Evolutionary conservation across 768 basidiomycete genomes (phyloP).

Genomic region (Astraeus odoratus): DNA sequence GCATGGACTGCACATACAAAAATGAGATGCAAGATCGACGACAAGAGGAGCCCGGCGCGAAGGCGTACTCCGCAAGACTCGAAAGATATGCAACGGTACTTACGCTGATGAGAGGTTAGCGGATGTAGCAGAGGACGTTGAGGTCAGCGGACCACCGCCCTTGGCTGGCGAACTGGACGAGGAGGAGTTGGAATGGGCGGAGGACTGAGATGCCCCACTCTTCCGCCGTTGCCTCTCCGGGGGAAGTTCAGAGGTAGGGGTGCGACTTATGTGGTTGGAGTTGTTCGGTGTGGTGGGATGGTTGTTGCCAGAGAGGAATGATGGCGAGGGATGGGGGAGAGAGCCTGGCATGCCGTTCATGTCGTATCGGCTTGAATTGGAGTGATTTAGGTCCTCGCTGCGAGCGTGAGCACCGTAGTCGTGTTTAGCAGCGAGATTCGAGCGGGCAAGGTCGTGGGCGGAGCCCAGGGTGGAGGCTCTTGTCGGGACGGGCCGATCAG

Average conservation of each 20-base stretch:
- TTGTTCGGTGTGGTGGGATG: no score
- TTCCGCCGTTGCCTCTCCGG: conserved; percentile 40
- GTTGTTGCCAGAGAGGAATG: conserved; percentile 48
- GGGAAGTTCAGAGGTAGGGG: conserved; percentile 49
- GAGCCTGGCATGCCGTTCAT: conserved; percentile 8
- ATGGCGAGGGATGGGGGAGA: conserved; percentile 39
- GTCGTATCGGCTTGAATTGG: conserved; percentile 10
- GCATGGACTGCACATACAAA: conserved; percentile 45
- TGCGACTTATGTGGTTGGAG: conserved; percentile 44
- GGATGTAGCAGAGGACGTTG: conserved; percentile 44
- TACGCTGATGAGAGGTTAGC: conserved; percentile 53
- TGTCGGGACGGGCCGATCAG: conserved; percentile 52
- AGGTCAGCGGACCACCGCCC: conserved; percentile 22
- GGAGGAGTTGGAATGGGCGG: conserved; percentile 50
- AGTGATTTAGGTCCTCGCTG: conserved; percentile 66
- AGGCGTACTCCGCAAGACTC: conserved; percentile 10
- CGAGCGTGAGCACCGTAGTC: conserved; percentile 43
- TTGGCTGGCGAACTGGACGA: conserved; percentile 32
- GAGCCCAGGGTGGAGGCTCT: conserved; percentile 60
- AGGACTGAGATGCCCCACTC: conserved; percentile 45
- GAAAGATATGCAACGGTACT: conserved; percentile 25
- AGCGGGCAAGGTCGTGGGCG: conserved; percentile 47
- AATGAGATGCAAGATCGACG: conserved; percentile 9
- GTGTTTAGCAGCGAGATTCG: conserved; percentile 30
- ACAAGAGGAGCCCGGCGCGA: conserved; percentile 1